phyloP scores from a whole-genome alignment of 129 eudicot species.

The Lonicera japonica region DNA sequence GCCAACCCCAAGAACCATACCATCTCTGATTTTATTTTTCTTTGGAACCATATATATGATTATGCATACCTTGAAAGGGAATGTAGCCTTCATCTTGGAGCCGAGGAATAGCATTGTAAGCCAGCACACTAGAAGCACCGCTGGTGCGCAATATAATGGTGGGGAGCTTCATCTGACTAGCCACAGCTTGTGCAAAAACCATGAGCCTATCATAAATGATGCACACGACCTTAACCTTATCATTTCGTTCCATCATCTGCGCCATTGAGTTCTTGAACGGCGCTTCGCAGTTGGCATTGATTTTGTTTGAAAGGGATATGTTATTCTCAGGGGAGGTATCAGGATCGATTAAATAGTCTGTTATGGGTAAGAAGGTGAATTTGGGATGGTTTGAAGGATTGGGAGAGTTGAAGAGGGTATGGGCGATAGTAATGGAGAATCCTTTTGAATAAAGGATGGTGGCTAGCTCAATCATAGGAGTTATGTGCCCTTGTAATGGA shows the following conservation, averaged over 20 bases:
- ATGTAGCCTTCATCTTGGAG: conserved; percentile 13
- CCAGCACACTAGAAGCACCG: conserved; percentile 7
- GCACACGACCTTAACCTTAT: conserved; percentile 9
- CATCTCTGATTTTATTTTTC: too few relatives aligned
- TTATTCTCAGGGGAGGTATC: not conserved
- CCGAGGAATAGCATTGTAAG: not conserved
- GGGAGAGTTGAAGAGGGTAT: conserved; percentile 14
- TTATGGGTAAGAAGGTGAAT: conserved; percentile 13
- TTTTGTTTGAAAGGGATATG: not conserved
- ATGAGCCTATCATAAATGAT: conserved; percentile 19
- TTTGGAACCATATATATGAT: too few relatives aligned
- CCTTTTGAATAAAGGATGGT: conserved; percentile 14
- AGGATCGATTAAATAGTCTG: conserved; percentile 2
- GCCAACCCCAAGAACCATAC: too few relatives aligned
- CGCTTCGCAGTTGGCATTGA: conserved; percentile 9
- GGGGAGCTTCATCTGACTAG: conserved; percentile 16
- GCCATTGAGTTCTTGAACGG: conserved; percentile 13
- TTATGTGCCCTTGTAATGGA: conserved; percentile 23
- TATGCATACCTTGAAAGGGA: conserved; percentile 28
- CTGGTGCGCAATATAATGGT: conserved; percentile 10
- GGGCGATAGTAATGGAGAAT: conserved; percentile 15
- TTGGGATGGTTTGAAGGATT: conserved; percentile 14
- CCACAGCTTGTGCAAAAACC: conserved; percentile 18
- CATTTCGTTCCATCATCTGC: not conserved
- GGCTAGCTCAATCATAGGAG: conserved; percentile 24